Conservation (phyloP, 2,329 filamentous ascomycete species). For the Colletotrichum echinochloae region DNA sequence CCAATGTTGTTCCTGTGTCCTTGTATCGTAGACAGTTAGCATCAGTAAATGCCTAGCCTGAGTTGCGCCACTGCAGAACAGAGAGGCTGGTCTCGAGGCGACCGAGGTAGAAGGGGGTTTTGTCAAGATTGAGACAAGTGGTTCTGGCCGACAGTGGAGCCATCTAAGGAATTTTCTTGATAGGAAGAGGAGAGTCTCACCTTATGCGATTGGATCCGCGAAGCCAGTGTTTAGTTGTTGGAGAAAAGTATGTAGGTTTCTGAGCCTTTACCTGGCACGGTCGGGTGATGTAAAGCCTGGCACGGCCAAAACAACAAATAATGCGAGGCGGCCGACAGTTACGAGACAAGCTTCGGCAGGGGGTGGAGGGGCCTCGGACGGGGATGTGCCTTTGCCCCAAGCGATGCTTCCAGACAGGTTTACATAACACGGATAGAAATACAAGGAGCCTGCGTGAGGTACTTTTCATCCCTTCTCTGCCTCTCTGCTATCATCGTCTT, state of each 20-base stretch:
- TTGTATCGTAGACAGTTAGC: conserved; percentile 66
- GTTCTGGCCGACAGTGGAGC: conserved; percentile 12
- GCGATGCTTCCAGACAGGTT: conserved; percentile 3
- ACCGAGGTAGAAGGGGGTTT: not conserved
- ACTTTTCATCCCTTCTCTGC: not conserved
- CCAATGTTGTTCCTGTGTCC: conserved; percentile 57
- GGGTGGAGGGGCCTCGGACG: conserved; percentile 14
- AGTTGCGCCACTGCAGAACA: conserved; percentile 17
- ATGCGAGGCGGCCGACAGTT: conserved; percentile 36
- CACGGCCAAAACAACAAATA: conserved; percentile 34
- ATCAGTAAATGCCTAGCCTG: conserved; percentile 47
- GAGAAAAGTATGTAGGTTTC: conserved; percentile 14
- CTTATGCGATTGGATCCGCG: conserved; percentile 24
- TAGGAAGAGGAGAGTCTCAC: conserved; percentile 21
- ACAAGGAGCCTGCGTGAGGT: not conserved
- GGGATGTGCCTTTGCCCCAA: conserved; percentile 1
- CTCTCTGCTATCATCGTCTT: not conserved
- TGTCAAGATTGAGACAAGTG: not conserved
- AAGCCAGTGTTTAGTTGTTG: conserved; percentile 23
- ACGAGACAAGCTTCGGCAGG: conserved; percentile 37
- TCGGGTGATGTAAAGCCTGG: conserved; percentile 24
- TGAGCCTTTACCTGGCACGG: conserved; percentile 32
- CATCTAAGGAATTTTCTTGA: conserved; percentile 13
- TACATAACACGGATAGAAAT: not conserved
- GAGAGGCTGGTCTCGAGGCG: conserved; percentile 34